Base-by-base conservation (phyloP, 352 stramenopile species). In the Phytophthora citrophthora region DNA sequence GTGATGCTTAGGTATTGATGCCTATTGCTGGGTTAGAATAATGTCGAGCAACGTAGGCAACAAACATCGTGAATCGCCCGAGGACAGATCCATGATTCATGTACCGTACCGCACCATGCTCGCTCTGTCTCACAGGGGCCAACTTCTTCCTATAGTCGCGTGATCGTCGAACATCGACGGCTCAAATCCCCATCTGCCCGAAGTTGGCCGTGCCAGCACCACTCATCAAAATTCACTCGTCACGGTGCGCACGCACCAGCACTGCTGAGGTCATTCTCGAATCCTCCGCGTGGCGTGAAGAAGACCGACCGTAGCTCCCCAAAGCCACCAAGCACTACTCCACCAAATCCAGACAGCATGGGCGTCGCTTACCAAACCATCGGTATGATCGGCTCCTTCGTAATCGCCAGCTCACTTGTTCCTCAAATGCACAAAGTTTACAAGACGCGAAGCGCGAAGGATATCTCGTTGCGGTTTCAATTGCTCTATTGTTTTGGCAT, bases 371-470 rank as follows among this genome's bases (percentile, higher is more conserved):
- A 73, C 68, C 69, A 87, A 58, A 76, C 82, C 43, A 68, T 87
- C 52, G 80, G 80, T 8, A 81, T 89, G 58, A 61, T 83, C 20
- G 79, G 77, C 52, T 87, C 77, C 43, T 86, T 87, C 54, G 70
- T 89, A 47, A 82, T 88, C 59, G 76, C 77, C 23, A 74, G 64
- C 27, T 73, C 75, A n/a, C 64, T 89, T n/a, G 66, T 88, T 32
- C 77, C 77, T 48, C 77, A 89, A 38, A 80, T 88, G 58, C 51
- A 54, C 50, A 89, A 87, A 54, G 74, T 88, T n/a, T 85, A 78
- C 67, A 71, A 70, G 47, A 86, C 76, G 47, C 87, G 86, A 62
- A 86, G 76, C 52, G 76, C 78, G 48, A 79, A 76, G 45, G 78
- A 90, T 60, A 82, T 86, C 13, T 86, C 74, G 44, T 61, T 80